Percentiles rank a stretch among this genome's conserved stretches.
These are phyloP conservation scores for Knoxia roxburghii DNA, from an alignment of 257 asterid species.

Conservation along the genomic window DNA sequence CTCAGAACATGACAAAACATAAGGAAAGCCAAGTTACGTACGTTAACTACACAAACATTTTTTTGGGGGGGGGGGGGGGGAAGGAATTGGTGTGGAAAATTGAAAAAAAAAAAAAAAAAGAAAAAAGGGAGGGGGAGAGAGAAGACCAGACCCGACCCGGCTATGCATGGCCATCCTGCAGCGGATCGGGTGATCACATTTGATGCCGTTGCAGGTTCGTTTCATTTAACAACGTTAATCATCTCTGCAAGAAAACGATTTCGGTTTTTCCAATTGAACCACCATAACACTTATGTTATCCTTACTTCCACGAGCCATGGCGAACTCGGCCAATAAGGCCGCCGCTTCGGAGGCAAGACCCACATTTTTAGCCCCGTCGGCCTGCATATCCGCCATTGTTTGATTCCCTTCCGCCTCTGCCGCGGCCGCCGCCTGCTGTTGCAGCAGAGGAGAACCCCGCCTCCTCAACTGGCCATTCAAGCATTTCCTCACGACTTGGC, in stretches of 20 bases:
- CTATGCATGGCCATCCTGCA: too few species aligned
- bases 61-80: too few species aligned
- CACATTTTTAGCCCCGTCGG: neutral
- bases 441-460: neutral
- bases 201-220: too few species aligned
- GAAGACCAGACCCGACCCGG: too few species aligned
- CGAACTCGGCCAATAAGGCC: slow-evolving; percentile 43
- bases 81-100: too few species aligned
- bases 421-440: neutral
- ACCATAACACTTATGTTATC: slow-evolving; percentile 55
- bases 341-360: slow-evolving; percentile 36
- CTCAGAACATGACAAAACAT: too few species aligned
- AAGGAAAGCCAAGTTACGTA: too few species aligned
- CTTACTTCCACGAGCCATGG: slow-evolving; percentile 50
- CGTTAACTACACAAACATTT: too few species aligned
- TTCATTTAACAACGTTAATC: too few species aligned
- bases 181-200: too few species aligned
- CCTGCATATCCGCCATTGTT: neutral
- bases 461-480: slow-evolving; percentile 27
- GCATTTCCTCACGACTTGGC: slow-evolving; percentile 45
- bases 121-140: too few species aligned
- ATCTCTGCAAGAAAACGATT: neutral
- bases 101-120: too few species aligned
- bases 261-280: slow-evolving; percentile 23
- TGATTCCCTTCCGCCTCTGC: neutral